phyloP scores from a whole-genome alignment of 2,329 filamentous ascomycete species.

The Zasmidium citrigriseum region DNA sequence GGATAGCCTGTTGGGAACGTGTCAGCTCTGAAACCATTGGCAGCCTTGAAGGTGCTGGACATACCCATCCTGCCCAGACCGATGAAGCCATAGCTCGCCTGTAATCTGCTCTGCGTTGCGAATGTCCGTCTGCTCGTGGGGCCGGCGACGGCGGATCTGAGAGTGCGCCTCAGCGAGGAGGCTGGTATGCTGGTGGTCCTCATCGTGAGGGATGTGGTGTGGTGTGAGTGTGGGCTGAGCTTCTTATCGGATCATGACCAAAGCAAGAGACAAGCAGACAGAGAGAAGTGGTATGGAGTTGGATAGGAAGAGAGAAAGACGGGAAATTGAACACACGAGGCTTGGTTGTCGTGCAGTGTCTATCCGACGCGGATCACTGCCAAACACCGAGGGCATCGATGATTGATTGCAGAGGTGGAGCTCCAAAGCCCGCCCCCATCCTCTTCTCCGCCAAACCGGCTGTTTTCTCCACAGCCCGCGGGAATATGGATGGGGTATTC shows the following conservation, averaged over 20 bases:
- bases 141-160: constrained; percentile 20
- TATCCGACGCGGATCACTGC: neutral
- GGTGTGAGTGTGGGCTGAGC: neutral
- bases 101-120: constrained; percentile 42
- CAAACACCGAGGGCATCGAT: neutral
- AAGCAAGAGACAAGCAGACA: neutral
- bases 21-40: constrained; percentile 13
- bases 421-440: neutral
- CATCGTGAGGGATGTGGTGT: constrained; percentile 8
- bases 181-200: constrained; percentile 17
- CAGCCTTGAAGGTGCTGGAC: constrained; percentile 20
- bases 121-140: constrained; percentile 41
- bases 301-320: neutral
- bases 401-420: neutral
- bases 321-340: neutral
- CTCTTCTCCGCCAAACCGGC: neutral
- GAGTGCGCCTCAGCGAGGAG: constrained; percentile 16
- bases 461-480: neutral
- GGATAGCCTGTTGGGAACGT: constrained; percentile 59
- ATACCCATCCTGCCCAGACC: constrained; percentile 54
- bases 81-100: constrained; percentile 53
- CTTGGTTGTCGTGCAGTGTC: neutral
- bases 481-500: neutral
- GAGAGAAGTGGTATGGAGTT: neutral
- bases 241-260: neutral